Evolutionary conservation across 208 protist species (phyloP), one percentile per base, ranked within the genome.

Genomic region (Leishmania tropica): DNA sequence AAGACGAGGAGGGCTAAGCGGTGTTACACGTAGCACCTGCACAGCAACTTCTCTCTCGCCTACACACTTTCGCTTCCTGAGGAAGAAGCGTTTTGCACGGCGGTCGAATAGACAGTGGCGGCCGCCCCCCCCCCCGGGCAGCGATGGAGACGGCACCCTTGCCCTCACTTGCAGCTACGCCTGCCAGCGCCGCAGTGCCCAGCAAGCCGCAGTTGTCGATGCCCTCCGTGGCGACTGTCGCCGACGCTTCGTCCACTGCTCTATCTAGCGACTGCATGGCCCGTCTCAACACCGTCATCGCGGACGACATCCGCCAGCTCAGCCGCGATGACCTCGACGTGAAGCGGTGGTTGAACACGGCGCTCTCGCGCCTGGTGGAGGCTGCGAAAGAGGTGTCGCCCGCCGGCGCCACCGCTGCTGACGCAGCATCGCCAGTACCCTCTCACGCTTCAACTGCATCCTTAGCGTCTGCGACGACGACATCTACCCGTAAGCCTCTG

Each of bases 341-440:
- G 79, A 87, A 75, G 77, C 87, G 85, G 37, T 95, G 91, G 91
- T 84, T 93, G 17, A 94, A 94, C 76, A 74, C 83, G 42, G 83
- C 89, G 0, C 70, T 94, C 28, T 65, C 81, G 21, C 76, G 77
- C 4, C 76, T 88, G 37, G 28, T 82, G 48, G 81, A 83, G 60
- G 75, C 75, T 2, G 76, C 75, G 2, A 87, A 83, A 45, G 76
- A 81, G 15, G 51, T 51, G 28, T 13, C 67, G 28, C 47, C 19
- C 48, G 31, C 56, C 4, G 54, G 54, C n/a, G 1, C 76, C 53
- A 35, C 60, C 60, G 8, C 42, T 45, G 76, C 40, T 24, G 64
- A 2, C 37, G 31, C 70, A 42, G 37, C 75, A n/a, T 24, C 58
- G 54, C 1, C 67, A 51, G 40, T 21, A 58, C 37, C 62, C 62